A percentile compares a stretch with the other conserved stretches of the same genome.
Conservation (phyloP, 331 rosid genomes). For the Spiraea crenata region DNA sequence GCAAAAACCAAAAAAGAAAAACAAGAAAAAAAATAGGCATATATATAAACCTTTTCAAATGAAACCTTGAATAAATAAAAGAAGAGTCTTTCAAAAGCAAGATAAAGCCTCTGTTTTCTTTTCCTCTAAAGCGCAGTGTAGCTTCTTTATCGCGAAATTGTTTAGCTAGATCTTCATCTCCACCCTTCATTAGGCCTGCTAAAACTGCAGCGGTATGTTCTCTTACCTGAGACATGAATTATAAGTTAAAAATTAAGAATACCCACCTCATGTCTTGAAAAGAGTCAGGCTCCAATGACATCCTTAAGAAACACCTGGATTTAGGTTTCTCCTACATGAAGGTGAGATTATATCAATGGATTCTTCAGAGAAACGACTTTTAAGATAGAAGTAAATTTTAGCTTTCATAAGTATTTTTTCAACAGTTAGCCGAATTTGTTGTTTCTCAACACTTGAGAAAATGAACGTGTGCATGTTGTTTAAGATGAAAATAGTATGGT, state of each 20-base stretch:
- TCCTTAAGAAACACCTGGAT: not conserved
- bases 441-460: slow-evolving; percentile 67
- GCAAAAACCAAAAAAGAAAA: too few relatives aligned
- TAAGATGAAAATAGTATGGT: not conserved
- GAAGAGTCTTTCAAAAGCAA: not conserved
- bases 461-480: slow-evolving; percentile 82
- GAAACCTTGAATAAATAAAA: not conserved
- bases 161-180: slow-evolving; percentile 85
- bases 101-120: slow-evolving; percentile 63
- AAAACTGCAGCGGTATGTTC: slow-evolving; percentile 98
- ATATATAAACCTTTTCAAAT: not conserved
- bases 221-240: slow-evolving; percentile 60
- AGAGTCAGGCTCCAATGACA: not conserved
- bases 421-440: slow-evolving; percentile 80
- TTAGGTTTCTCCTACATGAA: not conserved
- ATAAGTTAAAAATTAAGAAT: not conserved
- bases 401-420: slow-evolving; percentile 58
- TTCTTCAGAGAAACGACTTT: not conserved
- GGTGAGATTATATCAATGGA: not conserved
- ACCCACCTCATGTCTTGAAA: not conserved
- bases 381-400: not conserved
- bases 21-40: not conserved
- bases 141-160: slow-evolving; percentile 84
- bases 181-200: slow-evolving; percentile 98
- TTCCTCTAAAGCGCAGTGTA: slow-evolving; percentile 51